Base-by-base conservation (phyloP, 2,329 filamentous ascomycete genomes). In the Calonectria pteridis region DNA sequence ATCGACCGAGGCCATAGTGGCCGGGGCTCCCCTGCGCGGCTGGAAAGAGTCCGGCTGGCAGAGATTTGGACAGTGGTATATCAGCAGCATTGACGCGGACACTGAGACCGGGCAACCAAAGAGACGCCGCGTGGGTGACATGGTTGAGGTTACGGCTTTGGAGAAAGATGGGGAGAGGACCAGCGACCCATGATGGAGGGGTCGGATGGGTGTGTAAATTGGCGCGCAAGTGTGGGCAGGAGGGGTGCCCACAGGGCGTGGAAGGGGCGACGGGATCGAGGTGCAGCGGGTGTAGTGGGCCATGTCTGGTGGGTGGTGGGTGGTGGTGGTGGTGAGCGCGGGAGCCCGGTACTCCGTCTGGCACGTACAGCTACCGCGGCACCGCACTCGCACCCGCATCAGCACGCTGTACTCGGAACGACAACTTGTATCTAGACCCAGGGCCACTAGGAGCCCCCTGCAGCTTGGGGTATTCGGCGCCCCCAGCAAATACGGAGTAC, bases 1-100 rank as follows among this genome's bases (percentile, higher is more conserved):
- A 77, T 79, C 78, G 78, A 77, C 77, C 77, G 78, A 79, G 78
- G 78, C 73, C 73, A 73, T 72, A 35, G 29, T 66, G 65, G 66
- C 23, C 66, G 55, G 53, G 71, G 72, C 66, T 72, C 69, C 75
- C 76, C 69, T 79, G 75, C 33, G 64, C 64, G 23, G 40, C 64
- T 62, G 70, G 73, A 69, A 64, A 69, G 67, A 62, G 67, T 63
- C 67, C 55, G 67, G 67, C 67, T 69, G 67, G 67, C 55, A 69
- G 51, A 69, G 67, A 69, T 69, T 62, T 59, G 37, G 55, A 51
- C 28, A 58, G 50, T 46, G 67, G 59, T 62, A 69, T 69, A 43
- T 69, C 59, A 69, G 40, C 40, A 58, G 62, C 67, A 64, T 51
- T 72, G 70, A 46, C 67, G 70, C 37, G 70, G 67, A 68, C 72